phyloP scores from a whole-genome alignment of 139 green algal genomes.

The Diplosphaera chodatii region DNA sequence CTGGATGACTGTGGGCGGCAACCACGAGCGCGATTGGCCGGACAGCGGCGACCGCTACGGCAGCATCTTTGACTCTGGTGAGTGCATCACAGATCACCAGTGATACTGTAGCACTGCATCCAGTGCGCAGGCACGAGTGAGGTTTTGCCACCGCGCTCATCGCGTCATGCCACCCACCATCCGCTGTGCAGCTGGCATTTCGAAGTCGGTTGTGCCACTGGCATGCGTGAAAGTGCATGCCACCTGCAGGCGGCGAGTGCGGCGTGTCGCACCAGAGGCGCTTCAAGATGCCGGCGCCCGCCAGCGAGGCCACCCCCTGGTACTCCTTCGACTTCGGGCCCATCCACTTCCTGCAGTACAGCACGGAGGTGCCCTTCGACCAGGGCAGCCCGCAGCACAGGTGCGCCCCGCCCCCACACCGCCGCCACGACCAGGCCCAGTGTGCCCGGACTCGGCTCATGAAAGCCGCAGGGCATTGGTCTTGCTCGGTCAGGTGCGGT shows the following conservation, averaged over 20 bases:
- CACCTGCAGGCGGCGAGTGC: conserved; percentile 57
- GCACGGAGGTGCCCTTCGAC: conserved; percentile 66
- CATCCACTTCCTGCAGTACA: conserved; percentile 73
- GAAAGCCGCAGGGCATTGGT: too few species aligned
- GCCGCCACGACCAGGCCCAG: too few species aligned
- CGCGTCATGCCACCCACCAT: too few species aligned
- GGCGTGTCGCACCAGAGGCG: conserved; percentile 49
- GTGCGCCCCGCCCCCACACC: too few species aligned
- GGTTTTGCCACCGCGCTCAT: too few species aligned
- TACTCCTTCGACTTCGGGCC: conserved; percentile 74
- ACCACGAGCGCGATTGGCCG: conserved; percentile 80
- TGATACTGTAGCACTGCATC: too few species aligned
- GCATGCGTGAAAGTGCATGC: too few species aligned
- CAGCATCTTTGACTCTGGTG: conserved; percentile 1
- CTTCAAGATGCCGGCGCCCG: conserved; percentile 39
- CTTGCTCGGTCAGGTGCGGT: too few species aligned
- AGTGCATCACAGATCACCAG: neutral
- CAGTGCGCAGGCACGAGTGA: too few species aligned
- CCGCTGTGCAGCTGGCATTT: too few species aligned
- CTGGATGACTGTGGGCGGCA: conserved; percentile 64
- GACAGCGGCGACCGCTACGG: conserved; percentile 42
- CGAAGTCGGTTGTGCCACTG: too few species aligned
- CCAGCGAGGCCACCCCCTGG: conserved; percentile 21
- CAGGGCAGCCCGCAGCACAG: conserved; percentile 30
- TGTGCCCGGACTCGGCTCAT: too few species aligned